phyloP scores from a whole-genome alignment of 2,329 filamentous ascomycete genomes.

The Fusarium napiforme region DNA sequence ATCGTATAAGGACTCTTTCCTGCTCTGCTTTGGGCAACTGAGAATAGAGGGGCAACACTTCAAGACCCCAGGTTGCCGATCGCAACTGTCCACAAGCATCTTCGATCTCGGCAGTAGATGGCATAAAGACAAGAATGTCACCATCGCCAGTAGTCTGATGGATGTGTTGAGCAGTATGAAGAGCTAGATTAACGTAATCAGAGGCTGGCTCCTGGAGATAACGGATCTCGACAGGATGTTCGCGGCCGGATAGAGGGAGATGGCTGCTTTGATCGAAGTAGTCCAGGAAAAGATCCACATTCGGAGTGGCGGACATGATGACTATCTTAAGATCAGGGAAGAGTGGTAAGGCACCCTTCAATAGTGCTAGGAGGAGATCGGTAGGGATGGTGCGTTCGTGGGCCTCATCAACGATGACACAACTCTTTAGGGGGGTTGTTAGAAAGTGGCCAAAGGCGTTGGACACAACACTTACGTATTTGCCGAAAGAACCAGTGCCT shows the following conservation, averaged over 20 bases:
- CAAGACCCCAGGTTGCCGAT: slow-evolving; percentile 65
- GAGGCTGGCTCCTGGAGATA: not conserved
- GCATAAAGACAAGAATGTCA: not conserved
- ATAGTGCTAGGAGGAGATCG: not conserved
- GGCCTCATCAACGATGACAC: not conserved
- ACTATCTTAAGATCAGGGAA: not conserved
- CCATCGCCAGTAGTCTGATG: not conserved
- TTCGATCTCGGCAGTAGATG: not conserved
- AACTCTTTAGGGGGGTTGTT: not conserved
- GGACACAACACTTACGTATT: not conserved
- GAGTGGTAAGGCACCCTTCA: not conserved
- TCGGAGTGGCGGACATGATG: not conserved
- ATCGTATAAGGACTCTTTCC: slow-evolving; percentile 92
- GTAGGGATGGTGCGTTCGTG: not conserved
- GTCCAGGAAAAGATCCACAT: not conserved
- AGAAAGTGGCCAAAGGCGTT: not conserved
- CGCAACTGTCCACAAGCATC: not conserved
- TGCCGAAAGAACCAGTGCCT: not conserved
- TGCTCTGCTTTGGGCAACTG: slow-evolving; percentile 89
- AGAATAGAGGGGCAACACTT: slow-evolving; percentile 93
- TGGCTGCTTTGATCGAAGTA: not conserved
- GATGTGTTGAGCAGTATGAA: not conserved
- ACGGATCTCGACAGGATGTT: not conserved
- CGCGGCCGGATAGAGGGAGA: not conserved
- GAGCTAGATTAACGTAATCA: not conserved